These are phyloP conservation scores for Phtheirospermum japonicum DNA, from an alignment of 257 asterid genomes.

Conservation along the genomic window DNA sequence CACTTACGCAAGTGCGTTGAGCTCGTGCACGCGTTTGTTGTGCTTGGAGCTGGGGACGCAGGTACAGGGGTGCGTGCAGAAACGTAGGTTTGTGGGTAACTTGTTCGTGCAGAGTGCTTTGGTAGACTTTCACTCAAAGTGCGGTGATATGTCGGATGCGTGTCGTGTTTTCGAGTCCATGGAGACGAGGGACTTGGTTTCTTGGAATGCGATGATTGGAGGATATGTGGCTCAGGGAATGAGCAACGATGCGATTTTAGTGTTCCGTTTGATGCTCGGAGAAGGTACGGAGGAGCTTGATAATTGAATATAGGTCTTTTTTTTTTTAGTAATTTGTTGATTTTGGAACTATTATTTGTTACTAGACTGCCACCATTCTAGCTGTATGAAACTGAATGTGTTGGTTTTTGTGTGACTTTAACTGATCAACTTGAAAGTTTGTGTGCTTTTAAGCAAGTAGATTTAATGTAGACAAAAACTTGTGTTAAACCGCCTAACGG, in stretches of 20 bases:
- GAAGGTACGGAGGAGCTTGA: slow-evolving; percentile 35
- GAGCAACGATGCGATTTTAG: slow-evolving; percentile 29
- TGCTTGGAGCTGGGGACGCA: slow-evolving; percentile 45
- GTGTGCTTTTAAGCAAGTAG: too few species aligned
- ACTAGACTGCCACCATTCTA: neutral
- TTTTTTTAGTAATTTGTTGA: slow-evolving; percentile 13
- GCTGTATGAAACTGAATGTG: neutral
- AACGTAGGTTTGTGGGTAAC: slow-evolving; percentile 41
- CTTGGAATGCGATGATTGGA: slow-evolving; percentile 62
- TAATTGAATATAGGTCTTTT: slow-evolving; percentile 1
- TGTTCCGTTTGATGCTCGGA: slow-evolving; percentile 43
- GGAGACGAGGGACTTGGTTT: slow-evolving; percentile 48
- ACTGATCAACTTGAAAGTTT: slow-evolving; percentile 2
- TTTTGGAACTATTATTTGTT: slow-evolving; percentile 10
- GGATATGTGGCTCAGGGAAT: slow-evolving; percentile 48
- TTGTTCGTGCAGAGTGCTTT: slow-evolving; percentile 60
- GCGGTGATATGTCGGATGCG: slow-evolving; percentile 55
- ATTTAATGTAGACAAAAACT: too few species aligned
- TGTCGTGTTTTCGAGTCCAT: slow-evolving; percentile 40
- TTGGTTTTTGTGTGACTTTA: neutral
- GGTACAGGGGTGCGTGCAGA: slow-evolving; percentile 50
- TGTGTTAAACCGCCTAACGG: too few species aligned
- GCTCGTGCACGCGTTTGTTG: slow-evolving; percentile 42
- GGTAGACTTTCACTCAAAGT: slow-evolving; percentile 54
- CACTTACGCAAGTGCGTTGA: slow-evolving; percentile 52